A percentile compares a stretch with the other conserved stretches of the same genome.
Evolutionary conservation across 805 yeast species (phyloP).

Genomic region (Lipomyces oligophaga): DNA sequence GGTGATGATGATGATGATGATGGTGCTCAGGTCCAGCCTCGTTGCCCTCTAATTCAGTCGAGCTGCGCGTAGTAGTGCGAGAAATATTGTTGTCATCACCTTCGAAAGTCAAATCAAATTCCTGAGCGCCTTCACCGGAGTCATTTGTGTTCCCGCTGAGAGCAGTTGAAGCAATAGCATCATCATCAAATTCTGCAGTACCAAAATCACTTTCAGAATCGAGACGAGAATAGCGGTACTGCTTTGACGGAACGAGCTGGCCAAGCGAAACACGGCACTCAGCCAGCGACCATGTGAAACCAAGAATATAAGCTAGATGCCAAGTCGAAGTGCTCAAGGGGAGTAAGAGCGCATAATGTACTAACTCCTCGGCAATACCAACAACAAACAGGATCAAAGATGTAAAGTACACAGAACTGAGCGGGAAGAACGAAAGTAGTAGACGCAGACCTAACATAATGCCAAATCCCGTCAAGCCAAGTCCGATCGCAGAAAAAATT

Average conservation of each 20-base stretch:
- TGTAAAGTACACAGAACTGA: slow-evolving; percentile 20
- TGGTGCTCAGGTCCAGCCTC: slow-evolving; percentile 8
- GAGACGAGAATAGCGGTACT: slow-evolving; percentile 18
- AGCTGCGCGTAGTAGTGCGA: slow-evolving; percentile 9
- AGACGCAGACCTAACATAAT: slow-evolving; percentile 15
- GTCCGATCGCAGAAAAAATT: slow-evolving; percentile 11
- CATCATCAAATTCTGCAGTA: slow-evolving; percentile 5
- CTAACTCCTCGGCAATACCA: slow-evolving; percentile 22
- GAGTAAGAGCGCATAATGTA: slow-evolving; percentile 13
- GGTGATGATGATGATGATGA: slow-evolving; percentile 18
- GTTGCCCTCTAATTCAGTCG: slow-evolving; percentile 1
- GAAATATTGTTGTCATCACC: slow-evolving; percentile 2
- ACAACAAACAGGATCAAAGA: slow-evolving; percentile 22
- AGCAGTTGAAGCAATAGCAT: slow-evolving; percentile 11
- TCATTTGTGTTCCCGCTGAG: slow-evolving; percentile 10
- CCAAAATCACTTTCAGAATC: slow-evolving; percentile 4
- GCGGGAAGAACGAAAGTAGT: slow-evolving; percentile 23
- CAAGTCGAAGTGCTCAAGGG: slow-evolving; percentile 17
- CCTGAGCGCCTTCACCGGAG: slow-evolving; percentile 6
- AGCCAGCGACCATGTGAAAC: slow-evolving; percentile 23
- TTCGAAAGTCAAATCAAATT: slow-evolving; percentile 15
- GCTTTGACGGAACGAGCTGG: slow-evolving; percentile 24
- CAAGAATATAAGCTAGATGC: slow-evolving; percentile 21
- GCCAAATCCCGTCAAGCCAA: slow-evolving; percentile 23
- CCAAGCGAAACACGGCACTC: slow-evolving; percentile 21